phyloP scores from a whole-genome alignment of 441 rosid species.

The Euphorbia corollata region DNA sequence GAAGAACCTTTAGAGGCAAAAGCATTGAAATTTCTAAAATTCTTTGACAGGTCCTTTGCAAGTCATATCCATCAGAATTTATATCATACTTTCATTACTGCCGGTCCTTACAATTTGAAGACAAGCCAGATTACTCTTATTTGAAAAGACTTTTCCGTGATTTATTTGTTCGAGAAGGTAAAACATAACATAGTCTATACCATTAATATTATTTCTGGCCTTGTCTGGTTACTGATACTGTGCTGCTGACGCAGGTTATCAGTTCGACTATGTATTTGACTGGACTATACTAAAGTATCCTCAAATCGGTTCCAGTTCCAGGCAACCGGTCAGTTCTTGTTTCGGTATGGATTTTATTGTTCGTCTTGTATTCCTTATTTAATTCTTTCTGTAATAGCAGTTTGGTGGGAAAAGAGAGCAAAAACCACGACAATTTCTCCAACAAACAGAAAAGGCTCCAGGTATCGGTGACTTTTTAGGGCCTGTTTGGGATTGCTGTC shows the following conservation, averaged over 20 bases:
- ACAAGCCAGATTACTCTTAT: slow-evolving; percentile 89
- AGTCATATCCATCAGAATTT: slow-evolving; percentile 80
- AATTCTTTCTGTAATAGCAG: slow-evolving; percentile 19
- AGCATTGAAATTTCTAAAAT: slow-evolving; percentile 1
- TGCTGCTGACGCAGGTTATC: slow-evolving; percentile 57
- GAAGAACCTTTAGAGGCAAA: background rate
- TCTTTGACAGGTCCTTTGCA: slow-evolving; percentile 69
- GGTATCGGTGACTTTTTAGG: slow-evolving; percentile 19
- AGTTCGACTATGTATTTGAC: slow-evolving; percentile 83
- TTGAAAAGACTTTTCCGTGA: slow-evolving; percentile 88
- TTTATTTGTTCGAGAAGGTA: slow-evolving; percentile 84
- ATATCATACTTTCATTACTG: slow-evolving; percentile 81
- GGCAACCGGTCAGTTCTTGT: slow-evolving; percentile 49
- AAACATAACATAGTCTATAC: background rate
- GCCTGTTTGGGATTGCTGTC: no score
- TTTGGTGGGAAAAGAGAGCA: slow-evolving; percentile 29
- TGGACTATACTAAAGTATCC: slow-evolving; percentile 92
- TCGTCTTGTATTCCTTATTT: slow-evolving; percentile 12
- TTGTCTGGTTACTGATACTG: background rate
- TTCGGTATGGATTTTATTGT: slow-evolving; percentile 12
- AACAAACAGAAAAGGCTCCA: slow-evolving; percentile 39
- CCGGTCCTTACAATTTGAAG: slow-evolving; percentile 80
- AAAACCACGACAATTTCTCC: slow-evolving; percentile 37
- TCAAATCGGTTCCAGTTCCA: slow-evolving; percentile 64
- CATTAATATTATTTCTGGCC: no score